phyloP scores from a whole-genome alignment of 2,329 filamentous ascomycete species.

The Exophiala aquamarina region DNA sequence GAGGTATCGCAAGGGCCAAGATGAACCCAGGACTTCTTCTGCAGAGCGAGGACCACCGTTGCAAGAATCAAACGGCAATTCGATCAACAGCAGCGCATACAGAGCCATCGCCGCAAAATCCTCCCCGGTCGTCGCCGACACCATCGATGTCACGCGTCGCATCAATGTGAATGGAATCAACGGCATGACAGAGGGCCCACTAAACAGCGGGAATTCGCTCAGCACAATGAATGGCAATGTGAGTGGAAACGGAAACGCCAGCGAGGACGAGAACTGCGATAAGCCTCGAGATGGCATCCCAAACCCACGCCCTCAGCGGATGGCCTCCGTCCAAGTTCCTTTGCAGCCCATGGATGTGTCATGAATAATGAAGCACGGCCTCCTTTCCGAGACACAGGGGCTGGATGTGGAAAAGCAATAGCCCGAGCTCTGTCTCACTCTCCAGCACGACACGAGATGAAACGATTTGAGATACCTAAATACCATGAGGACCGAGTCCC shows the following conservation, averaged over 20 bases:
- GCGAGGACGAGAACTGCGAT: not conserved
- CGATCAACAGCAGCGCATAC: not conserved
- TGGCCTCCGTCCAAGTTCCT: slow-evolving; percentile 2
- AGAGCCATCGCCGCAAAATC: not conserved
- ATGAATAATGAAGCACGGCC: not conserved
- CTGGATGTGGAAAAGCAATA: too few species aligned
- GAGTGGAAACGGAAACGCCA: not conserved
- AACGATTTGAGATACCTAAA: too few species aligned
- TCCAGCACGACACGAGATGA: too few species aligned
- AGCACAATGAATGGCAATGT: not conserved
- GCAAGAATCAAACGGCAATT: not conserved
- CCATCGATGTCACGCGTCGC: slow-evolving; percentile 8
- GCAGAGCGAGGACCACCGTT: not conserved
- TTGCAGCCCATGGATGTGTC: slow-evolving; percentile 19
- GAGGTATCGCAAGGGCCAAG: slow-evolving; percentile 35
- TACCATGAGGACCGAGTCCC: too few species aligned
- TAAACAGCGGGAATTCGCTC: slow-evolving; percentile 1
- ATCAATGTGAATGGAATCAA: slow-evolving; percentile 7
- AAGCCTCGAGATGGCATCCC: not conserved
- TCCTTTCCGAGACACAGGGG: too few species aligned
- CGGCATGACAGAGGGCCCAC: slow-evolving; percentile 1
- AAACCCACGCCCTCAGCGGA: slow-evolving; percentile 2
- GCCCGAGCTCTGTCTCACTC: too few species aligned
- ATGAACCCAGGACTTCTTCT: not conserved
- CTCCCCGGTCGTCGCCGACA: not conserved